Percentiles rank a stretch among this genome's conserved stretches.
phyloP scores from a whole-genome alignment of 2,329 filamentous ascomycete genomes.

The Talaromyces sp. region DNA sequence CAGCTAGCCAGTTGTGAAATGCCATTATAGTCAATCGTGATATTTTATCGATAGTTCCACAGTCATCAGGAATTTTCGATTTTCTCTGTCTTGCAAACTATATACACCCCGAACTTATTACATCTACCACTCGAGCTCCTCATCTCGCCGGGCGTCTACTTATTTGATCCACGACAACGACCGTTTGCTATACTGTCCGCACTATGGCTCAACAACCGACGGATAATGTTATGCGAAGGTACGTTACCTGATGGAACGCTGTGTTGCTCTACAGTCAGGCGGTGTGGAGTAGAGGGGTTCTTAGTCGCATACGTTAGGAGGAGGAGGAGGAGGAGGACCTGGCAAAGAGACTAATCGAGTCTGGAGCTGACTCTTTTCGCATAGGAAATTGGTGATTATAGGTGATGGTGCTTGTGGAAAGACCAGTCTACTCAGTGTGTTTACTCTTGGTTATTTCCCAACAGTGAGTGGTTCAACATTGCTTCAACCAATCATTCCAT shows the following conservation, averaged over 20 bases:
- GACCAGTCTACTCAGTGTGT: conserved; percentile 94
- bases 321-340: background rate
- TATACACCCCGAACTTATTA: background rate
- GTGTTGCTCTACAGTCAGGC: background rate
- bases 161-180: background rate
- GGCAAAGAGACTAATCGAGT: background rate
- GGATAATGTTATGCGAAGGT: conserved; percentile 55
- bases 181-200: background rate
- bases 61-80: background rate
- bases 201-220: conserved; percentile 39
- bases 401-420: conserved; percentile 97
- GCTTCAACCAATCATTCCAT: background rate
- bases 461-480: conserved; percentile 63
- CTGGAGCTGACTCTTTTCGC: conserved; percentile 20
- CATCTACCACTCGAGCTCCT: background rate
- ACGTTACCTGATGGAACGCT: conserved; percentile 31
- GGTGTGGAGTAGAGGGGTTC: background rate
- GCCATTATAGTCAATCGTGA: background rate
- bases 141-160: background rate
- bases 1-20: background rate
- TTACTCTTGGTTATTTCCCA: conserved; percentile 96
- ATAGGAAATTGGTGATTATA: conserved; percentile 92
- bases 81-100: background rate
- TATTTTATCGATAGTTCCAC: background rate
- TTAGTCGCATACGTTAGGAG: background rate